Base-by-base conservation (phyloP, 2,329 filamentous ascomycete species). In the Trichophyton schoenleinii region DNA sequence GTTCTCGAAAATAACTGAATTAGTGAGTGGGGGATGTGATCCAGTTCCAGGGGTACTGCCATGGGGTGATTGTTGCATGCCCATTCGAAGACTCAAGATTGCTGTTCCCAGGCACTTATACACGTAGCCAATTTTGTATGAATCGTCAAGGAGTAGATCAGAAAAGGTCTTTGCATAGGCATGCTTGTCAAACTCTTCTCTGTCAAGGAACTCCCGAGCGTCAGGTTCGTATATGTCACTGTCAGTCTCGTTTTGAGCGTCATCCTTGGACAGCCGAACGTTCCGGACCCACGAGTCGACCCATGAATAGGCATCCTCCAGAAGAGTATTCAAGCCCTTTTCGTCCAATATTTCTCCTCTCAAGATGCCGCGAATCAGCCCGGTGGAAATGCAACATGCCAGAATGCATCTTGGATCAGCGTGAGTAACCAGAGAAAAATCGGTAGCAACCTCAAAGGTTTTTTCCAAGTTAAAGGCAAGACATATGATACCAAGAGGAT, bases 31-130 rank as follows among this genome's bases (percentile, higher is more conserved):
- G 22, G 15, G 6, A 25, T 18, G 9, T 18, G 8, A 38, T 41
- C 9, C 34, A 5, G 8, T 11, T 11, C n/a, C 28, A 31, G 57
- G 25, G 13, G 13, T 48, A 18, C 46, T 15, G 3, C 18, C 20
- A 44, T 48, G 11, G 28, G 59, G 62, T 13, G 70, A 61, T 58
- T 69, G 69, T 4, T 74, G 70, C 64, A 81, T 78, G 0, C 75
- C 77, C 18, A 75, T 66, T 1, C 80, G 72, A 7, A 81, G 68
- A 9, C 75, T 67, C 18, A 79, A 64, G 9, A 81, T 70, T 0
- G 78, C 79, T 0, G 78, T 73, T 0, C 79, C 80, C 11, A 82
- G 74, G 3, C 77, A 76, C 68, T 82, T 81, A 68, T 81, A 81
- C 28, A 81, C 79, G 62, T 81, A 81, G 2, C 80, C 80, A 53